Percentiles rank a stretch among this genome's conserved stretches.
These are phyloP conservation scores for Lachnellula hyalina DNA, from an alignment of 2,329 filamentous ascomycete genomes.

Conservation along the genomic window DNA sequence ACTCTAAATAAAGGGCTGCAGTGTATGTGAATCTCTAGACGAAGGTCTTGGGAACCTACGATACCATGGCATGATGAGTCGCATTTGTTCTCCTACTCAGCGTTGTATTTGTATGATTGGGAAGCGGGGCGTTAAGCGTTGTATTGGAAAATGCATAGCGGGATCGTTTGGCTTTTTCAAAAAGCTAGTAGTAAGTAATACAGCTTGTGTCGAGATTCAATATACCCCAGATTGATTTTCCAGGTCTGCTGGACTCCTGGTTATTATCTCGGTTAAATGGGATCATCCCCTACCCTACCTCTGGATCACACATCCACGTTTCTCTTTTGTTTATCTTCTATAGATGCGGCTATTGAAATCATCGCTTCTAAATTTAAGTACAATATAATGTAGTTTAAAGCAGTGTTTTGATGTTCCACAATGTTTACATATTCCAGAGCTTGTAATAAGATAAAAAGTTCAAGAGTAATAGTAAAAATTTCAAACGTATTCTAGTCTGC, in stretches of 20 bases:
- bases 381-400: no score
- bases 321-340: no score
- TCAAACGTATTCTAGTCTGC: no score
- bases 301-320: no score
- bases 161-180: background rate
- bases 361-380: no score
- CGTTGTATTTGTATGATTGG: conserved; percentile 4
- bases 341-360: no score
- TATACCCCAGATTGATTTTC: background rate
- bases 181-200: background rate
- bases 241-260: background rate
- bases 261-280: background rate
- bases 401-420: no score
- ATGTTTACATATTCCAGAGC: no score
- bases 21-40: conserved; percentile 15
- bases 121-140: background rate
- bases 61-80: background rate
- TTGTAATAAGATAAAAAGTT: no score
- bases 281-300: no score
- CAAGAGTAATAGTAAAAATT: no score
- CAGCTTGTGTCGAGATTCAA: background rate
- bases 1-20: conserved; percentile 36
- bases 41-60: background rate
- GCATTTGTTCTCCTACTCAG: background rate
- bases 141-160: background rate